These are phyloP conservation scores for Sphaceloma murrayae DNA, from an alignment of 2,329 filamentous ascomycete species.

Conservation along the genomic window DNA sequence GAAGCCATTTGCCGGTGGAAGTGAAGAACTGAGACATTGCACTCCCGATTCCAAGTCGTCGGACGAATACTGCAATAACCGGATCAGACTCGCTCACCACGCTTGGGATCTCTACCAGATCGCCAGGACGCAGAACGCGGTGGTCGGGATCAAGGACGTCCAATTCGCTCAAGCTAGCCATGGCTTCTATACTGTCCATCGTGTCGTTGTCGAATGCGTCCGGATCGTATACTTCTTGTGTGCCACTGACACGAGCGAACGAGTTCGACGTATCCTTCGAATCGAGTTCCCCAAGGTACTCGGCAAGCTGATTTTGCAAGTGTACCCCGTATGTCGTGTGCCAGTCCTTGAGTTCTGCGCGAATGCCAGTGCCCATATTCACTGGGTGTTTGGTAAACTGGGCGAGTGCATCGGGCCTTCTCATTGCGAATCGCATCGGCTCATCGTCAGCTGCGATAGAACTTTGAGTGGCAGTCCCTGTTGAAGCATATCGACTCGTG, in stretches of 20 bases:
- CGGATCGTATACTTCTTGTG: slow-evolving; percentile 5
- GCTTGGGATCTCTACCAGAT: slow-evolving; percentile 39
- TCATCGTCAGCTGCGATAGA: no score
- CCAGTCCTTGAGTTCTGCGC: slow-evolving; percentile 7
- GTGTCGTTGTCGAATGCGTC: slow-evolving; percentile 5
- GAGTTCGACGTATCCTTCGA: not conserved
- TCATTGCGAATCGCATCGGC: no score
- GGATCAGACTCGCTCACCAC: slow-evolving; percentile 26
- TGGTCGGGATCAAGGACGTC: slow-evolving; percentile 29
- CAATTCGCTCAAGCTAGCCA: slow-evolving; percentile 21
- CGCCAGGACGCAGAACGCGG: slow-evolving; percentile 35
- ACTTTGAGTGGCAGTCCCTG: no score
- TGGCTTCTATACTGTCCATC: slow-evolving; percentile 18
- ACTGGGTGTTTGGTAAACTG: not conserved
- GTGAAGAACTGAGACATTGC: slow-evolving; percentile 40
- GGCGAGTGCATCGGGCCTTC: not conserved
- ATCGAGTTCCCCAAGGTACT: not conserved
- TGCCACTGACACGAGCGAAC: not conserved
- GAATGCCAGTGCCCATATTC: slow-evolving; percentile 1
- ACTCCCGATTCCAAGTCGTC: slow-evolving; percentile 28
- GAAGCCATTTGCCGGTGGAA: slow-evolving; percentile 41
- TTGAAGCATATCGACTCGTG: not conserved
- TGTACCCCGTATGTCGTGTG: slow-evolving; percentile 5
- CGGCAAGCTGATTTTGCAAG: slow-evolving; percentile 6
- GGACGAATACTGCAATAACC: slow-evolving; percentile 43